phyloP scores from a whole-genome alignment of 2,329 filamentous ascomycete species.

The Talaromyces sp. region DNA sequence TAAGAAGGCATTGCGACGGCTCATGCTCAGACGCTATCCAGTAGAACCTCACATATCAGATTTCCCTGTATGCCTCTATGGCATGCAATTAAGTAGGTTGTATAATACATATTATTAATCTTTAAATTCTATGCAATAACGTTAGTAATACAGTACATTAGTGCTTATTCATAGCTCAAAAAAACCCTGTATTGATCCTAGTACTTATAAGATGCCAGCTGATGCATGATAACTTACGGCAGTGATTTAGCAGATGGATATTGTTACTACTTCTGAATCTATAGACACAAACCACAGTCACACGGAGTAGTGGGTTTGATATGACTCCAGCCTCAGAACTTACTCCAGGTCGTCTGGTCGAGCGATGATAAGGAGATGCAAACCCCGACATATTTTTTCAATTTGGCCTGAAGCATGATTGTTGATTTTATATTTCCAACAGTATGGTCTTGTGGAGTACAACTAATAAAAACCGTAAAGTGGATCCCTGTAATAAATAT shows the following conservation, averaged over 20 bases:
- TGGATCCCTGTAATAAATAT: no score
- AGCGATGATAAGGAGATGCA: no score
- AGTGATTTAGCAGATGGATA: background rate
- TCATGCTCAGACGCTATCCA: background rate
- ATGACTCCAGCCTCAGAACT: no score
- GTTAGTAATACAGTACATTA: background rate
- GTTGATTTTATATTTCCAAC: no score
- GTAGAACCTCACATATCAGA: background rate
- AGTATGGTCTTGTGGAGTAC: no score
- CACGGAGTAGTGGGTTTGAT: no score
- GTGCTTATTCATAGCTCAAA: background rate
- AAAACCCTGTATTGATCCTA: background rate
- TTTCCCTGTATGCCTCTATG: background rate
- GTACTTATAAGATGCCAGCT: background rate
- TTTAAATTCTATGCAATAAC: background rate
- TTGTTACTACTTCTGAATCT: background rate
- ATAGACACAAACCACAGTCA: no score
- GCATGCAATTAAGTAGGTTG: background rate
- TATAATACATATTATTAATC: background rate
- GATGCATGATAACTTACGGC: background rate
- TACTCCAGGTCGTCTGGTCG: no score
- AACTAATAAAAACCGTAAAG: no score
- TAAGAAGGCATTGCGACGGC: no score
- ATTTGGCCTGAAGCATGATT: no score
- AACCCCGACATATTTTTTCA: no score